These are phyloP conservation scores for Coleophoma cylindrospora DNA, from an alignment of 2,329 filamentous ascomycete species.

Conservation along the genomic window DNA sequence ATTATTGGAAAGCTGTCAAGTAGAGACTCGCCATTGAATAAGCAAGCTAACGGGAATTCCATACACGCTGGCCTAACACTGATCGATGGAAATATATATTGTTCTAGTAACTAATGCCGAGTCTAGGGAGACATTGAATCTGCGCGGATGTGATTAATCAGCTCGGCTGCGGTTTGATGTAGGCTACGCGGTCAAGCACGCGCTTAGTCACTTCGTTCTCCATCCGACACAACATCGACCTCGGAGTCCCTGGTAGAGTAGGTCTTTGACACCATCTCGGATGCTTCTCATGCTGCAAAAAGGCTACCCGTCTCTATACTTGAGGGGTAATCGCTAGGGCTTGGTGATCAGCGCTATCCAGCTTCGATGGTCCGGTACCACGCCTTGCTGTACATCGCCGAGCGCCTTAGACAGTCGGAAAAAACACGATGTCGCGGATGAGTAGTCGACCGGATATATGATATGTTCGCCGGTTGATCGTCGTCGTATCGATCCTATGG, in stretches of 20 bases:
- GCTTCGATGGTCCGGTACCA: background rate
- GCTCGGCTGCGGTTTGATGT: background rate
- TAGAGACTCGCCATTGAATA: too few relatives aligned
- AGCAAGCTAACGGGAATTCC: too few relatives aligned
- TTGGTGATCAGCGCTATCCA: conserved; percentile 1
- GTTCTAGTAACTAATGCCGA: too few relatives aligned
- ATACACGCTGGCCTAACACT: too few relatives aligned
- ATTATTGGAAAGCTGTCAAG: too few relatives aligned
- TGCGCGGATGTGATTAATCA: background rate
- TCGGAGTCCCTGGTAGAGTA: background rate
- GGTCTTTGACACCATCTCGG: too few relatives aligned
- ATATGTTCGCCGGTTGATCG: conserved; percentile 42
- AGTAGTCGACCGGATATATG: conserved; percentile 41
- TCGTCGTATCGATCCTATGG: conserved; percentile 82
- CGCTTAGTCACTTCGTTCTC: background rate
- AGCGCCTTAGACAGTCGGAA: background rate
- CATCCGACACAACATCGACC: background rate
- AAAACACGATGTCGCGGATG: background rate
- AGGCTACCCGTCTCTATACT: background rate
- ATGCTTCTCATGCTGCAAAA: background rate
- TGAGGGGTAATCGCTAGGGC: background rate
- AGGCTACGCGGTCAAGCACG: background rate
- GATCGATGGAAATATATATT: too few relatives aligned
- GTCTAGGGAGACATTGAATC: too few relatives aligned
- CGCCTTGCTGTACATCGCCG: conserved; percentile 1